Conservation (phyloP, 2,329 filamentous ascomycete genomes). For the Penicillium sp. region DNA sequence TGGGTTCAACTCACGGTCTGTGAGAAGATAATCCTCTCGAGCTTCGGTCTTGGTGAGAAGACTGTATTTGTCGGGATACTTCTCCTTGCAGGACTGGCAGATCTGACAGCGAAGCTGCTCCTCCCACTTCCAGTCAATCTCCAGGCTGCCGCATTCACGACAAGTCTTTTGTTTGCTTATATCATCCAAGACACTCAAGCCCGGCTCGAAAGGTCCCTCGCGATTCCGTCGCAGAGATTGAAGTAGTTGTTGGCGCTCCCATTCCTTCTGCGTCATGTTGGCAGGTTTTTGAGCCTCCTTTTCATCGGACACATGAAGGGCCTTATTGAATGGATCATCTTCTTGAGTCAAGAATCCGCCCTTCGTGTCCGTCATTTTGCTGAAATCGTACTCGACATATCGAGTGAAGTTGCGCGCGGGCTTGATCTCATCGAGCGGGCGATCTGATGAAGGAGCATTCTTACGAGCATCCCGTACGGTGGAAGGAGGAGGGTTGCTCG, state of each 20-base stretch:
- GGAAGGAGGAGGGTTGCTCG: conserved; percentile 52
- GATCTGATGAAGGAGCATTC: conserved; percentile 39
- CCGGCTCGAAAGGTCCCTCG: conserved; percentile 84
- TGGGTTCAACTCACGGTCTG: conserved; percentile 69
- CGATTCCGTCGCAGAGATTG: conserved; percentile 72
- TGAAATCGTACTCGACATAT: conserved; percentile 97
- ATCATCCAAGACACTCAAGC: conserved; percentile 73
- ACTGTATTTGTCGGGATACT: conserved; percentile 87
- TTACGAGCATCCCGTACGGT: conserved; percentile 71
- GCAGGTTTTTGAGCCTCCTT: conserved; percentile 70
- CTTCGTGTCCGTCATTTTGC: conserved; percentile 96
- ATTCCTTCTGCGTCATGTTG: conserved; percentile 87
- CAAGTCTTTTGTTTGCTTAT: conserved; percentile 72
- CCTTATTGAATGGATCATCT: conserved; percentile 88
- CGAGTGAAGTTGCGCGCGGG: conserved; percentile 88
- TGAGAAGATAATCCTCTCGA: conserved; percentile 91
- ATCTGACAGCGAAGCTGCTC: conserved; percentile 77
- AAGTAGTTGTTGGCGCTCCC: conserved; percentile 81
- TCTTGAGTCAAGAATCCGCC: conserved; percentile 89
- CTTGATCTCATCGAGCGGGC: conserved; percentile 60
- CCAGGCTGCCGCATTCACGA: conserved; percentile 76
- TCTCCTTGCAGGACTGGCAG: conserved; percentile 86
- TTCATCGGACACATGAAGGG: conserved; percentile 61
- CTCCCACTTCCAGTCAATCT: conserved; percentile 95
- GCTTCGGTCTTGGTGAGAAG: conserved; percentile 96